A percentile compares a stretch with the other conserved stretches of the same genome.
Conservation (phyloP, 2,329 filamentous ascomycete species). For the Apiospora kogelbergensis region DNA sequence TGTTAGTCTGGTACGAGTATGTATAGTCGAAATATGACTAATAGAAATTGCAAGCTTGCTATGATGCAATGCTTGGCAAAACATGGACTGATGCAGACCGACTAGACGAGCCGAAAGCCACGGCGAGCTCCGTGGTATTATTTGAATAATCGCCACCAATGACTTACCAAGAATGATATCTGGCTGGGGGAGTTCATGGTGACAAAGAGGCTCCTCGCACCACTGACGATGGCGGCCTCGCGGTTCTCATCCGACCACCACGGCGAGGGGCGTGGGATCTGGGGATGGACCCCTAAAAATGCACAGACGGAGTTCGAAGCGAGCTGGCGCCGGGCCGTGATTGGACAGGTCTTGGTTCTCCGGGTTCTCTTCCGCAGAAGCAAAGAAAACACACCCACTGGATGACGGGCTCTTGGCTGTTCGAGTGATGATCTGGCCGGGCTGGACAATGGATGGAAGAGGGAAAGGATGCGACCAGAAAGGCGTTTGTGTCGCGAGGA, state of each 20-base stretch:
- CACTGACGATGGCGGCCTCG: not conserved
- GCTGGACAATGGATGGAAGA: not conserved
- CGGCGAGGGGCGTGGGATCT: not conserved
- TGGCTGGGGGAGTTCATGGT: conserved; percentile 32
- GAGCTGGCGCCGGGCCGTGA: conserved; percentile 7
- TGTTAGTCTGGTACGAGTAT: not conserved
- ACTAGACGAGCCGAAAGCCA: not conserved
- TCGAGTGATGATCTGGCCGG: not conserved
- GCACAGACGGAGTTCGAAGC: conserved; percentile 9
- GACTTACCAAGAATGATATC: conserved; percentile 35
- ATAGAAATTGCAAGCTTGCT: not conserved
- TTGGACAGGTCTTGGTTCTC: not conserved
- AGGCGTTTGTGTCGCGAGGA: not conserved
- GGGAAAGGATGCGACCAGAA: not conserved
- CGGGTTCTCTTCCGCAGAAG: not conserved
- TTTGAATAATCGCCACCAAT: not conserved
- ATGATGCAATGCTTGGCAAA: conserved; percentile 2
- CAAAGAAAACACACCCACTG: not conserved
- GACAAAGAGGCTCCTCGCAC: not conserved
- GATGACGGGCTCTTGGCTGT: not conserved
- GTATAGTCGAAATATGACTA: not conserved
- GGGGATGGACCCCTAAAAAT: conserved; percentile 10
- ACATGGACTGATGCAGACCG: not conserved
- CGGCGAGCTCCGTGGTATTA: not conserved
- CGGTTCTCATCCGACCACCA: conserved; percentile 3